phyloP scores from a whole-genome alignment of 176 grass and related monocot genomes.

The Pontederia crassipes region DNA sequence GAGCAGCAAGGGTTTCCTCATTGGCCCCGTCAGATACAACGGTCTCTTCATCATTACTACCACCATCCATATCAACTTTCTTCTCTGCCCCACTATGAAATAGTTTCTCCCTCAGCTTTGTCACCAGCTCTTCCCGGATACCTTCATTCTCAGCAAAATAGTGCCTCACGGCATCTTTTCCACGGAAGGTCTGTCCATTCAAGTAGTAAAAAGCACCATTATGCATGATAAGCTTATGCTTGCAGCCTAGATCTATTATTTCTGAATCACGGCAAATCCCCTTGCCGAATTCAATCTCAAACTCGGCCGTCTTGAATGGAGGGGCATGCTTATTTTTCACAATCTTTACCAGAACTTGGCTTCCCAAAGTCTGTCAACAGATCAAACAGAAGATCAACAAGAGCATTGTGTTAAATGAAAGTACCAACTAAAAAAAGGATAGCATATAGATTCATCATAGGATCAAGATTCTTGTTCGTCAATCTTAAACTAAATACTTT shows the following conservation, averaged over 20 bases:
- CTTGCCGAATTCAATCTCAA: slow-evolving; percentile 89
- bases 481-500: no score
- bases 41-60: no score
- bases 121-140: slow-evolving; percentile 41
- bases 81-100: slow-evolving; percentile 11
- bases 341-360: slow-evolving; percentile 79
- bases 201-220: slow-evolving; percentile 33
- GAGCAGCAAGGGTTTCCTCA: no score
- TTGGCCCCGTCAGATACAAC: no score
- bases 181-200: slow-evolving; percentile 33
- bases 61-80: no score
- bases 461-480: no score
- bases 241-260: slow-evolving; percentile 56
- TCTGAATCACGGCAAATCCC: slow-evolving; percentile 73
- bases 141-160: slow-evolving; percentile 48
- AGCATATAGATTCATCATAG: not conserved
- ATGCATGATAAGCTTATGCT: slow-evolving; percentile 58
- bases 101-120: slow-evolving; percentile 37
- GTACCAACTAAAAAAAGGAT: not conserved
- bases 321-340: slow-evolving; percentile 99
- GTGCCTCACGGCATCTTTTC: slow-evolving; percentile 53
- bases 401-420: not conserved
- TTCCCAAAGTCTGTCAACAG: slow-evolving; percentile 56
- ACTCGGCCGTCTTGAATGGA: slow-evolving; percentile 65
- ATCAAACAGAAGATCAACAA: not conserved